Base-by-base conservation (phyloP, 306 rosid genomes). In the Echinosophora koreensis region DNA sequence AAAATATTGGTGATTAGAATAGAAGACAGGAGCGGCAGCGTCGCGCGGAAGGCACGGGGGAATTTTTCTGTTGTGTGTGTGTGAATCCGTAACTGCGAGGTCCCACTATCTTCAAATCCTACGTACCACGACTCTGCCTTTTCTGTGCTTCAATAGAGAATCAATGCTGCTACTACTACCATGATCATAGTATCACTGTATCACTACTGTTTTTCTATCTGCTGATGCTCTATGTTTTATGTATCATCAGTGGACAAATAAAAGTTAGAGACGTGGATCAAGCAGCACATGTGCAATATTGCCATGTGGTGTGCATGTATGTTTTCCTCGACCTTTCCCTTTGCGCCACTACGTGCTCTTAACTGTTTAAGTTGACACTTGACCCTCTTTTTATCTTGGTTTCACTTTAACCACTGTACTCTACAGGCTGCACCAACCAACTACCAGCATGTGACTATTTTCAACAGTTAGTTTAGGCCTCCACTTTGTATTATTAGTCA, bases 41-140 rank as follows among this genome's bases (percentile, higher is more conserved):
- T 78, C 97, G 82, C 96, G 93, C 98, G 93, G 83, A 87, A 86
- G 77, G 90, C 86, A 84, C 97, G 98, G 98, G 97, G 80, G 90
- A 61, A 38, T 55, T 63, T 62, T 69, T 66, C 8, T 63, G 81
- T 69, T 61, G 60, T 67, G 18, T 67, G 30, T 61, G 60, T 67
- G 18, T 67, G 30, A 30, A 69, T 49, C 61, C 37, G 57, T 55
- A 35, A 62, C 51, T 49, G 17, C 0, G 41, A 76, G 81, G 73
- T 59, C 82, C 82, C 72, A 69, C 71, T 30, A 49, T 32, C 51
- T 74, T 71, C 18, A 72, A 64, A 80, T 72, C 79, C 52, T 5
- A 73, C 79, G 83, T 80, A 80, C 77, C 41, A 67, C 80, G 70
- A 73, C 28, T 47, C 80, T 80, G 75, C 11, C 34, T 62, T 66